These are phyloP conservation scores for Fusarium albosuccineum DNA, from an alignment of 2,329 filamentous ascomycete species.

Conservation along the genomic window DNA sequence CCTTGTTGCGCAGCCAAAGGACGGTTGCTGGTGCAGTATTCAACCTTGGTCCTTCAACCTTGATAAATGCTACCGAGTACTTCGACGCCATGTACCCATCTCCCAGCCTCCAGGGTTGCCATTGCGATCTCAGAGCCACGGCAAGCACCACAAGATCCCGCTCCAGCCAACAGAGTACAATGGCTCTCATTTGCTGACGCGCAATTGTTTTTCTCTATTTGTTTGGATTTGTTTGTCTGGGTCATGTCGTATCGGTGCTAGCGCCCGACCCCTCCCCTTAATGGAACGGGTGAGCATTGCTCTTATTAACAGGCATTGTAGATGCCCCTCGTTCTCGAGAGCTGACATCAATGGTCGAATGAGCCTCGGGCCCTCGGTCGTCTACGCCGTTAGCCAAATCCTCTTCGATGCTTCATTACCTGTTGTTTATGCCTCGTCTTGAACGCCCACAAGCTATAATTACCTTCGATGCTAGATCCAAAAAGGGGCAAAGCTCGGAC, in stretches of 20 bases:
- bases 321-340: constrained; percentile 11
- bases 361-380: not conserved
- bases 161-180: not conserved
- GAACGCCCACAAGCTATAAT: constrained; percentile 6
- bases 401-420: not conserved
- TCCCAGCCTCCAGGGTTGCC: not conserved
- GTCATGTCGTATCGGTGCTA: constrained; percentile 21
- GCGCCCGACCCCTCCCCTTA: constrained; percentile 14
- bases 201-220: constrained; percentile 13
- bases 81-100: constrained; percentile 1
- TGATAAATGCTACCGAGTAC: constrained; percentile 9
- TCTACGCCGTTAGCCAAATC: not conserved
- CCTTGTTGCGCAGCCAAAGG: not conserved
- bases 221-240: constrained; percentile 24
- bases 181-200: not conserved
- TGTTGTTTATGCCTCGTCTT: constrained; percentile 1
- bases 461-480: constrained; percentile 15
- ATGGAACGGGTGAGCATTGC: constrained; percentile 14
- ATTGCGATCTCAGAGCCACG: not conserved
- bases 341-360: not conserved
- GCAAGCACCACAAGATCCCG: not conserved
- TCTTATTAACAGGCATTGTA: constrained; percentile 11
- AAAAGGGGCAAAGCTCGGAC: constrained; percentile 27
- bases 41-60: too few species aligned
- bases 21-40: too few species aligned